A percentile compares a stretch with the other conserved stretches of the same genome.
Conservation (phyloP, 1,139 yeast genomes). For the Pneumocystis oryctolagi region DNA sequence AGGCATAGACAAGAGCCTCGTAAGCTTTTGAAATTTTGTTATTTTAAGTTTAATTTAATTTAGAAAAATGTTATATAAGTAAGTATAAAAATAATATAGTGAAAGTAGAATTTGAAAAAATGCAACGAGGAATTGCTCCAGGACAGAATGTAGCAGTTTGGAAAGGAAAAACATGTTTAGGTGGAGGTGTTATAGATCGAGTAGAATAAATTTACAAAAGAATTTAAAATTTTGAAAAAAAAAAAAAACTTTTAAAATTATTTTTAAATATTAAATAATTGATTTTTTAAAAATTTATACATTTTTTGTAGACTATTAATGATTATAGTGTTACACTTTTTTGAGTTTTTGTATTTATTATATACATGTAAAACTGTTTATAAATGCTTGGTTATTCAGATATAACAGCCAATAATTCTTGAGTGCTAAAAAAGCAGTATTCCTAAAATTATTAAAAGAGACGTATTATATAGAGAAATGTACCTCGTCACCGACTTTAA, state of each 20-base stretch:
- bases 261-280: background rate
- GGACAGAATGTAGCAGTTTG: slow-evolving; percentile 79
- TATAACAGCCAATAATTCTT: background rate
- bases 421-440: background rate
- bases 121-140: slow-evolving; percentile 66
- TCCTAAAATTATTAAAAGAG: background rate
- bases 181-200: slow-evolving; percentile 46
- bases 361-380: background rate
- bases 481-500: slow-evolving; percentile 64
- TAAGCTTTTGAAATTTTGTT: background rate
- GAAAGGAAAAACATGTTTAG: slow-evolving; percentile 50
- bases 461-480: slow-evolving; percentile 1
- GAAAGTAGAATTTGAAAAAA: slow-evolving; percentile 27
- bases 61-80: slow-evolving; percentile 9
- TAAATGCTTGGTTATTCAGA: background rate
- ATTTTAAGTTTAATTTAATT: background rate
- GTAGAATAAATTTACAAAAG: background rate
- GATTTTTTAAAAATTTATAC: background rate
- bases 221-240: background rate
- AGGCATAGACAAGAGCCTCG: slow-evolving; percentile 7
- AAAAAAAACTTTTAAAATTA: background rate
- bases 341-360: background rate
- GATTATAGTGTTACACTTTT: background rate
- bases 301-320: background rate
- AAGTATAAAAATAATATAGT: slow-evolving; percentile 23